A percentile compares a stretch with the other conserved stretches of the same genome.
These are phyloP conservation scores for Allomyces macrogynus DNA, from an alignment of 192 early-diverging fungal genomes.

Conservation along the genomic window DNA sequence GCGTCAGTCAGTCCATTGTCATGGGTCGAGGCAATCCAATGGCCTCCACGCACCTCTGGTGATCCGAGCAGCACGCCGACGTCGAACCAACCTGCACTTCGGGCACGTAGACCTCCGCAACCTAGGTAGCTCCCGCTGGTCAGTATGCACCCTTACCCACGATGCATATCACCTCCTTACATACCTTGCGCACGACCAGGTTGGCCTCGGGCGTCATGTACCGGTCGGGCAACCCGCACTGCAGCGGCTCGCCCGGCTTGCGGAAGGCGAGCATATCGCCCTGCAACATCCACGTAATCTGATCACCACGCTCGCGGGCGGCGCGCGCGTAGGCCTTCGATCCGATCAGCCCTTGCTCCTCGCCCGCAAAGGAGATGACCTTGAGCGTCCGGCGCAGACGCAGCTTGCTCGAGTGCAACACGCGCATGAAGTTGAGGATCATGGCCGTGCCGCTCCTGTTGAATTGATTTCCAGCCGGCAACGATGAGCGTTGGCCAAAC, in stretches of 20 bases:
- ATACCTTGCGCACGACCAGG: slow-evolving; percentile 5
- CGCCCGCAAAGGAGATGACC: slow-evolving; percentile 17
- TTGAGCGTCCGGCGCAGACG: slow-evolving; percentile 15
- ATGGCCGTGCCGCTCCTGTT: slow-evolving; percentile 11
- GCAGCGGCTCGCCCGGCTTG: slow-evolving; percentile 19
- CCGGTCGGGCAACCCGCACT: slow-evolving; percentile 17
- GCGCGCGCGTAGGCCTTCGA: slow-evolving; percentile 17
- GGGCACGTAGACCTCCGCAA: slow-evolving; percentile 17
- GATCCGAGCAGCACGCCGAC: slow-evolving; percentile 21
- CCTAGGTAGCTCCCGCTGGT: slow-evolving; percentile 1
- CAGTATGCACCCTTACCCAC: too few relatives aligned
- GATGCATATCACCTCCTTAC: too few relatives aligned
- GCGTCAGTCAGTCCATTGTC: not conserved
- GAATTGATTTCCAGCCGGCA: too few relatives aligned
- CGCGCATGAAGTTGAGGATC: slow-evolving; percentile 14
- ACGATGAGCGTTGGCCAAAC: too few relatives aligned
- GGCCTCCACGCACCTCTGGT: slow-evolving; percentile 6
- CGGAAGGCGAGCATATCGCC: slow-evolving; percentile 22
- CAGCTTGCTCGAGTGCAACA: slow-evolving; percentile 14
- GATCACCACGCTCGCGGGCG: slow-evolving; percentile 7
- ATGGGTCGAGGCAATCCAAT: too few relatives aligned
- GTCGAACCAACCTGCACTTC: slow-evolving; percentile 16
- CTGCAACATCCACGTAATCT: slow-evolving; percentile 19
- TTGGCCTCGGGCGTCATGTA: slow-evolving; percentile 16
- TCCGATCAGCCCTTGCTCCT: slow-evolving; percentile 23